Percentiles rank a stretch among this genome's conserved stretches.
Conservation (phyloP, 305 asterid species). For the Fraxinus angustifolia region DNA sequence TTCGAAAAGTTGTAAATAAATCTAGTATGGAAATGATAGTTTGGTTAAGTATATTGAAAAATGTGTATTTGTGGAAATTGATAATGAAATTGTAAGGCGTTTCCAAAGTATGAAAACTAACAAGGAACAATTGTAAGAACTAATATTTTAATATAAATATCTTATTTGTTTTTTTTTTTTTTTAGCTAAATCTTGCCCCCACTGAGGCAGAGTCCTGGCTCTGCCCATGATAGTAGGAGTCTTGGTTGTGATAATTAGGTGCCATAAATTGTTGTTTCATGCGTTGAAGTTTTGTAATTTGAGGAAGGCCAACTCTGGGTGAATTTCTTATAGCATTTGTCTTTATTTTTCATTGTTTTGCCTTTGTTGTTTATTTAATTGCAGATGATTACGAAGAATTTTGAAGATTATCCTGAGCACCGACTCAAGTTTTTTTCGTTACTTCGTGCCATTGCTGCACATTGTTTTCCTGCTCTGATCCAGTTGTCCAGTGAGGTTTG, state of each 20-base stretch:
- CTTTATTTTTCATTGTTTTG: constrained; percentile 1
- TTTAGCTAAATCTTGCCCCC: background rate
- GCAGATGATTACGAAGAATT: constrained; percentile 96
- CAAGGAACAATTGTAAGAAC: background rate
- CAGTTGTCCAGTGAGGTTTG: constrained; percentile 84
- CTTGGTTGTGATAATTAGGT: background rate
- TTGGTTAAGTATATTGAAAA: background rate
- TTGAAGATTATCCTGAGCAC: constrained; percentile 98
- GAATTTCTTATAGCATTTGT: background rate
- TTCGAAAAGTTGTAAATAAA: background rate
- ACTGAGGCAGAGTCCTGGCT: background rate
- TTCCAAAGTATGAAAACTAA: background rate
- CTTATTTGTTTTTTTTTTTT: background rate
- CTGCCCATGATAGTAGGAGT: background rate
- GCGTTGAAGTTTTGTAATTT: background rate
- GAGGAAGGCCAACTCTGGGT: background rate
- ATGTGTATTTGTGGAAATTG: background rate
- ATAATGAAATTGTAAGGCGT: background rate
- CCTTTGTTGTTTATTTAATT: constrained; percentile 11
- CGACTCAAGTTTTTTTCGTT: constrained; percentile 93
- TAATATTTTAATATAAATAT: background rate
- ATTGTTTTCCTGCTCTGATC: constrained; percentile 90
- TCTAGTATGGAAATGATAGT: background rate
- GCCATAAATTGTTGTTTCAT: background rate
- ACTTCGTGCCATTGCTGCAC: constrained; percentile 88